Evolutionary conservation across 2,329 filamentous ascomycete genomes (phyloP), one percentile per base, ranked within the genome.

Genomic region (Lecanicillium sp.): DNA sequence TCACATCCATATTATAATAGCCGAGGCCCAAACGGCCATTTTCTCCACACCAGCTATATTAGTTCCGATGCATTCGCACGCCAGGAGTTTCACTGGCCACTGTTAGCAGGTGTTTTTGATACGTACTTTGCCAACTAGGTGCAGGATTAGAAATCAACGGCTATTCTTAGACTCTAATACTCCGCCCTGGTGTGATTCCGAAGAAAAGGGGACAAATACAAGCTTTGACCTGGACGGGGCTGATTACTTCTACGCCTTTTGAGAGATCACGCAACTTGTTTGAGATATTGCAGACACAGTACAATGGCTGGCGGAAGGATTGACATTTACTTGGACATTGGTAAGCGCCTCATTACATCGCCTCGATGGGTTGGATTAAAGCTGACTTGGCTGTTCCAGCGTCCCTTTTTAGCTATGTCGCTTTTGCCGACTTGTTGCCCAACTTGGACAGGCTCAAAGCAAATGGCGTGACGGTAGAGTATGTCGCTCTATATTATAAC

Each of bases 381-480:
- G 33, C 33, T 35, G 15, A 40, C 16, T 14, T 11, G 8, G 14
- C 12, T 15, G 4, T 9, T 16, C 6, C 29, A 87, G 83, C 79
- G 39, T 88, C 84, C 17, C 60, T 73, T 34, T 79, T 72, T 49
- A 76, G 72, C 59, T 79, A 75, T 48, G 51, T 77, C 13, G 62
- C 64, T 15, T 66, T 84, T 35, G 53, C 67, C 1, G 71, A 85
- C 51, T 61, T 87, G 17, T 62, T 70, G 22, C 67, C 65, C 37
- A 79, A 80, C 47, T 57, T 70, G 30, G 58, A 66, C 1, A 54
- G 68, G 3, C 67, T 88, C 3, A 60, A 64, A 35, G 67, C 70
- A 9, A 66, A 85, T 55, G 66, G 67, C 22, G 70, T 87, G 5
- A 64, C 78, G 27, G 60, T 88, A 22, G 78, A 86, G 83, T 85